phyloP scores from a whole-genome alignment of 2,329 filamentous ascomycete species.

The Fusarium odoratissimum region DNA sequence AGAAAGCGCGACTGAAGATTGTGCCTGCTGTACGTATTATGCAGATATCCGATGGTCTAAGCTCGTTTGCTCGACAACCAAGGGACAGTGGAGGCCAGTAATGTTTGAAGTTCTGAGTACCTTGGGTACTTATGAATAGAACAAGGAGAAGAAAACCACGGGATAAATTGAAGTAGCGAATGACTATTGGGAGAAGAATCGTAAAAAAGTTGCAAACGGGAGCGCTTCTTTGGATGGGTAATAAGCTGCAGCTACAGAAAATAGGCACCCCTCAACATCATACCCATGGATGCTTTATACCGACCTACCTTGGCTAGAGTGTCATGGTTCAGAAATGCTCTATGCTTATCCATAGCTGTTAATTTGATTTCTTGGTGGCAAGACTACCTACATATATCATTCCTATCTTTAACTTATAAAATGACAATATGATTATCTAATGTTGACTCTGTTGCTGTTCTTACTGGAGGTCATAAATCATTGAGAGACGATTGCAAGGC shows the following conservation, averaged over 20 bases:
- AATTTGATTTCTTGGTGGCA: background rate
- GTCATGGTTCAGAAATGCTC: background rate
- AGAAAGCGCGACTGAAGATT: slow-evolving; percentile 16
- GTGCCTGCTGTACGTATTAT: background rate
- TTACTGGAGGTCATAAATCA: background rate
- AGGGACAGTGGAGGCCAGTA: background rate
- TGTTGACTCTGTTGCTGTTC: background rate
- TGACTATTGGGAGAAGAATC: background rate
- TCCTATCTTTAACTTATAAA: background rate
- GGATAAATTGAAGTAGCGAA: background rate
- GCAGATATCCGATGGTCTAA: slow-evolving; percentile 6
- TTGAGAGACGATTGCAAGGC: background rate
- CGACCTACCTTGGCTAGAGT: background rate
- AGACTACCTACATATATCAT: background rate
- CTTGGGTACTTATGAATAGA: background rate
- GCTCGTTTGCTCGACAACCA: slow-evolving; percentile 9
- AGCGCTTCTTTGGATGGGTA: background rate
- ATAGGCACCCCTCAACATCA: background rate
- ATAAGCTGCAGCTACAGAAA: slow-evolving; percentile 9
- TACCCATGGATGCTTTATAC: background rate
- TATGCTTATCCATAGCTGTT: background rate
- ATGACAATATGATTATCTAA: background rate
- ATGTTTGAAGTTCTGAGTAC: background rate
- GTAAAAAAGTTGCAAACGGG: background rate
- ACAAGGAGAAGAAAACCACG: background rate